Conservation (phyloP, 345 rosid genomes). For the Eucalyptus caleyi region DNA sequence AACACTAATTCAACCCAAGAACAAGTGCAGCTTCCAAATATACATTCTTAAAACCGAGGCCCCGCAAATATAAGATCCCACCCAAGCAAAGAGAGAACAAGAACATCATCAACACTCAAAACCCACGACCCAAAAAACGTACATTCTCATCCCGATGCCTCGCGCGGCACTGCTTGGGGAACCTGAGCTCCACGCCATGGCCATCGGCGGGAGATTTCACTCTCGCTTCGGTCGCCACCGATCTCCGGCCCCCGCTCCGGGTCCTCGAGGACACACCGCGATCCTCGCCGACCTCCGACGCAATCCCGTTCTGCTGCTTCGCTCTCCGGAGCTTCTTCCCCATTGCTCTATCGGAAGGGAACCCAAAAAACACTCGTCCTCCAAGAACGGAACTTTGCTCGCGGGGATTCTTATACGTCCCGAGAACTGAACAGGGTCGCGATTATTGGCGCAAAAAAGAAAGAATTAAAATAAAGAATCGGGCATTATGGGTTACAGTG, state of each 20-base stretch:
- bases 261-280: not conserved
- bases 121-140: not conserved
- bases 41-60: not conserved
- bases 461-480: not conserved
- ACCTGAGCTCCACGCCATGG: not conserved
- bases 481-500: not conserved
- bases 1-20: not conserved
- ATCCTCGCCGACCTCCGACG: not conserved
- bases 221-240: not conserved
- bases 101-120: not conserved
- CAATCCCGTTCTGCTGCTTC: not conserved
- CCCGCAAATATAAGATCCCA: not conserved
- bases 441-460: not conserved
- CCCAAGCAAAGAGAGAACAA: not conserved
- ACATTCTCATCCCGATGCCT: not conserved
- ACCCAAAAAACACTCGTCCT: not conserved
- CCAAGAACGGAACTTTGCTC: not conserved
- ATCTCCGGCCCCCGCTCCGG: not conserved
- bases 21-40: not conserved
- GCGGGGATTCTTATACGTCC: not conserved
- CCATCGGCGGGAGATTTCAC: not conserved
- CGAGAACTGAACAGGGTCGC: not conserved
- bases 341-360: not conserved
- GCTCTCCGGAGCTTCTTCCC: not conserved
- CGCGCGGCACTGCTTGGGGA: not conserved